Base-by-base conservation (phyloP, 2,329 filamentous ascomycete species). In the Arthroderma sp. region DNA sequence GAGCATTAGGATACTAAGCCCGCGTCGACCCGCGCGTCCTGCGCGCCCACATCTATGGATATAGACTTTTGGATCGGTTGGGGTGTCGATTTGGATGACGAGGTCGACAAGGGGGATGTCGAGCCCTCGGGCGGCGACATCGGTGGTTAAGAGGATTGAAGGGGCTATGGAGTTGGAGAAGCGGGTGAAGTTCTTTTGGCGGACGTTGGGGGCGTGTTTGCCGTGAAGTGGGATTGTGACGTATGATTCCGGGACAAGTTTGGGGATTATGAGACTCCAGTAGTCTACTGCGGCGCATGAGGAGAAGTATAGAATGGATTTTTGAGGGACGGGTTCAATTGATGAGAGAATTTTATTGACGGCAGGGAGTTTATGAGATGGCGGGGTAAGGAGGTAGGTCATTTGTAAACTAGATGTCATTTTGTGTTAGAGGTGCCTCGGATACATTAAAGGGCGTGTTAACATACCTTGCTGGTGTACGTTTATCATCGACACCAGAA, bases 241-340 rank as follows among this genome's bases (percentile, higher is more conserved):
- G 55, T 85, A 85, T n/a, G 61, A 55, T 6, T 72, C 62, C 1
- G 83, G 82, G 0, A 98, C 67, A 4, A 95, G 66, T 2, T 73
- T 64, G 0, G 85, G 83, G 1, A 98, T 70, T 4, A 94, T 70
- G 53, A 86, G 76, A 48, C 88, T 80, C 60, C 94, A 93, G 65
- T 96, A 96, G 62, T 96, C 89, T 48, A 98, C 91, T 0, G 85
- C 84, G 30, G 87, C 88, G 61, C 91, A 95, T 2, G 89, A 95
- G 0, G 88, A 93, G 22, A 96, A 73, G 60, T 95, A 98, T 43
- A 95, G 72, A 44, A 98, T 95, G 30, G 80, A 83, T 57, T 88
- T 87, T 51, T 88, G 80, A 0, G 89, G 89, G 4, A 71, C 74
- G 0, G 84, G 76, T n/a, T 82, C 72, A 22, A 94, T 63, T 9